Evolutionary conservation across 2,329 filamentous ascomycete genomes (phyloP).

Genomic region (Fusarium cicatricum): DNA sequence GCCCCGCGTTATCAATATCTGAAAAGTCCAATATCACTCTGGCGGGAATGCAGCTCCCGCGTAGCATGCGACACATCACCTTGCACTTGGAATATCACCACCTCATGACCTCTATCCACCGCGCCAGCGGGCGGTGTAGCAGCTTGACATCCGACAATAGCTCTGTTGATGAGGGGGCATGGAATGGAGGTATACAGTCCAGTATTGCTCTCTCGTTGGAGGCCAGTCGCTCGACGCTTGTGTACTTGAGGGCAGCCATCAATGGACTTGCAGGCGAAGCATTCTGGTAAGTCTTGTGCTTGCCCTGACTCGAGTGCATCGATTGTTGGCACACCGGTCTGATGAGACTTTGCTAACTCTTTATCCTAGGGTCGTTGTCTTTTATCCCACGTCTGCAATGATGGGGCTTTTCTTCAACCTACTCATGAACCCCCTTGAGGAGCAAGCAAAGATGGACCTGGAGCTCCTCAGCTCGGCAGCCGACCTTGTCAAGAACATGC

Average conservation of each 20-base stretch:
- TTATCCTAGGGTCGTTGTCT: slow-evolving; percentile 57
- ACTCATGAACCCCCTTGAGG: slow-evolving; percentile 55
- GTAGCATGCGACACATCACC: slow-evolving; percentile 57
- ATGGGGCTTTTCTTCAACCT: slow-evolving; percentile 64
- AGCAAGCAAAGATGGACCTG: slow-evolving; percentile 55
- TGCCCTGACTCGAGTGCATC: neutral
- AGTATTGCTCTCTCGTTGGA: slow-evolving; percentile 63
- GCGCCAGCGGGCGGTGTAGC: slow-evolving; percentile 60
- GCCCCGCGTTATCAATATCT: slow-evolving; percentile 57
- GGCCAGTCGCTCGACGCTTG: slow-evolving; percentile 62
- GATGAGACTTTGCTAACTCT: neutral
- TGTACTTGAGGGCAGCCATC: slow-evolving; percentile 55
- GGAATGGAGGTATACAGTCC: slow-evolving; percentile 57
- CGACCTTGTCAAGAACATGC: slow-evolving; percentile 54
- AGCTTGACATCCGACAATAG: neutral
- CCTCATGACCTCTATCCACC: slow-evolving; percentile 63
- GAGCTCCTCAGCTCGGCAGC: slow-evolving; percentile 54
- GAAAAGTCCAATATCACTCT: slow-evolving; percentile 40
- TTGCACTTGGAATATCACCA: slow-evolving; percentile 64
- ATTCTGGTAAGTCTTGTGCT: slow-evolving; percentile 55
- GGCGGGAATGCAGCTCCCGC: slow-evolving; percentile 37
- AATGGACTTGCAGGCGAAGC: slow-evolving; percentile 54
- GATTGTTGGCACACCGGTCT: too few relatives aligned
- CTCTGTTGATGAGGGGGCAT: slow-evolving; percentile 40
- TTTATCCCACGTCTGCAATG: slow-evolving; percentile 64